Percentiles rank a stretch among this genome's conserved stretches.
These are phyloP conservation scores for Cyclaneusma minus DNA, from an alignment of 2,329 filamentous ascomycete genomes.

Conservation along the genomic window DNA sequence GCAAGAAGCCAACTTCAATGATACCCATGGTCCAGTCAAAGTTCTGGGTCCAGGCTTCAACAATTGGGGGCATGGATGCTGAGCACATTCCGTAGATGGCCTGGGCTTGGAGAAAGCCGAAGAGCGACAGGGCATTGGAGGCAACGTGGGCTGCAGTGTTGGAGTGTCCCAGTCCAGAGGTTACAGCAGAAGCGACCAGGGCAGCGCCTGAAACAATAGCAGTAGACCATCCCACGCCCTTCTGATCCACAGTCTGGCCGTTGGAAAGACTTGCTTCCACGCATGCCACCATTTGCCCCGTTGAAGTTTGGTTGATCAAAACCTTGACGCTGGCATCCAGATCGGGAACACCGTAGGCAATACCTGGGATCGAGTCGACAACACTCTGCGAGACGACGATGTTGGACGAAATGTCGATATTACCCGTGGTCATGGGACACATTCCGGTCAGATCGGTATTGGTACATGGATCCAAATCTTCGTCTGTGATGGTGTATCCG, in stretches of 20 bases:
- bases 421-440: slow-evolving; percentile 81
- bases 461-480: slow-evolving; percentile 62
- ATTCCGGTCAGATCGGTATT: slow-evolving; percentile 50
- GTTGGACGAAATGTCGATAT: slow-evolving; percentile 63
- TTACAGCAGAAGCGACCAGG: slow-evolving; percentile 70
- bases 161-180: slow-evolving; percentile 79
- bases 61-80: slow-evolving; percentile 71
- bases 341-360: slow-evolving; percentile 82
- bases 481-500: slow-evolving; percentile 55
- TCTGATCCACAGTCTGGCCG: slow-evolving; percentile 78
- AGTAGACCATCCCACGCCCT: slow-evolving; percentile 78
- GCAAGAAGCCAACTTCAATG: slow-evolving; percentile 74
- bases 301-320: slow-evolving; percentile 58
- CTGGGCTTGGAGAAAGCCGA: slow-evolving; percentile 87
- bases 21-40: slow-evolving; percentile 98
- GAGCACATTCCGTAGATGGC: slow-evolving; percentile 78
- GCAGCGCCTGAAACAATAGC: slow-evolving; percentile 77
- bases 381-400: slow-evolving; percentile 40
- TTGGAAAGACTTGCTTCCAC: slow-evolving; percentile 81
- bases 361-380: slow-evolving; percentile 54
- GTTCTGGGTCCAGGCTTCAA: slow-evolving; percentile 88
- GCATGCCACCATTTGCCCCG: slow-evolving; percentile 48
- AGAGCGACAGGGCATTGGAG: slow-evolving; percentile 84
- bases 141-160: slow-evolving; percentile 93
- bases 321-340: slow-evolving; percentile 75